Base-by-base conservation (phyloP, 495 filamentous ascomycete species). In the Glonium stellatum region DNA sequence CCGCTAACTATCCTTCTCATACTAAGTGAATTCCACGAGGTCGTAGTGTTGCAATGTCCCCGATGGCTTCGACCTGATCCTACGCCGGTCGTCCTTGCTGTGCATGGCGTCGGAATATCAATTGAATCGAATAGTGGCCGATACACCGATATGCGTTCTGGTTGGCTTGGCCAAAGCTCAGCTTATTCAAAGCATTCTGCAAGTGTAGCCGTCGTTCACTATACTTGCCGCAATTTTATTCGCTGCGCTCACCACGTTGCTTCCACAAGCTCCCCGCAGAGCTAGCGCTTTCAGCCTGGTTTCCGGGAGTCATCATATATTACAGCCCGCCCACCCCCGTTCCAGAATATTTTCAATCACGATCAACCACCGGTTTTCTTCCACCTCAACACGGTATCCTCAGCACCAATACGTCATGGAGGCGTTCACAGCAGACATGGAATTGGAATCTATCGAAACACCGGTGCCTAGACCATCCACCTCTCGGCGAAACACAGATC, bases 351-450 rank as follows among this genome's bases (percentile, higher is more conserved):
- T 18, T 11, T 44, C 39, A 13, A 44, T 44, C 39, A 13, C 39
- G 18, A 44, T 18, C 10, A 44, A 44, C 39, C 10, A 41, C 37
- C 13, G 13, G 1, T 25, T 54, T 19, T 9, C 15, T 47, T n/a
- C 19, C n/a, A 46, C 10, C 22, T 53, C 35, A 4, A 9, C 50
- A 48, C 0, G 8, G 37, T 51, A 52, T 44, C 2, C 39, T 51
- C 5, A 19, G 13, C 27, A n/a, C 5, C 5, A 18, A 41, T 34
- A 15, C 10, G 39, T 27, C 31, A 61, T 61, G 58, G 58, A 61
- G 27, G 35, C 58, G 37, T 61, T 55, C 44, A 60, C 35, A 23
- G 51, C 58, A 49, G 58, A 61, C 41, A 61, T 61, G 58, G 58
- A 61, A 35, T 48, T 61, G 27, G 58, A 61, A 12, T 55, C 50